phyloP scores from a whole-genome alignment of 805 yeast species.

The Metschnikowia sp. region DNA sequence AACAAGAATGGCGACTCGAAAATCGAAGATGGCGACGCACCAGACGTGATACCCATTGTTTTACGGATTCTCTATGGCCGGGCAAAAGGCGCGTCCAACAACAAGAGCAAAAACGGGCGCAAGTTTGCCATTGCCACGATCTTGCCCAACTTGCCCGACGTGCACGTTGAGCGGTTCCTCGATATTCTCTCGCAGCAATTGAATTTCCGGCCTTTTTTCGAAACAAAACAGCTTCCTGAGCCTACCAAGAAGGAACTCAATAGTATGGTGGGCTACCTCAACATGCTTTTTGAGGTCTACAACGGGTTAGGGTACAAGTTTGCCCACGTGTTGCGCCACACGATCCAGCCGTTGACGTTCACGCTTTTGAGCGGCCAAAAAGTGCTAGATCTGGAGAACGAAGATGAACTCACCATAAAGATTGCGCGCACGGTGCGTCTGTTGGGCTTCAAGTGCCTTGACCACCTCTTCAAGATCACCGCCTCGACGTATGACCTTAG shows the following conservation, averaged over 20 bases:
- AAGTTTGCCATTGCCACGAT: constrained; percentile 67
- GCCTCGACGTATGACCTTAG: constrained; percentile 57
- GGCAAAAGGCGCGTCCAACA: constrained; percentile 63
- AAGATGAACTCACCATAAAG: constrained; percentile 29
- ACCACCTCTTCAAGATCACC: constrained; percentile 50
- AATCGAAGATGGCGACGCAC: constrained; percentile 61
- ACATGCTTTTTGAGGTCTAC: constrained; percentile 54
- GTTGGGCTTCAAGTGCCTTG: constrained; percentile 62
- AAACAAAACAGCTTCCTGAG: not conserved
- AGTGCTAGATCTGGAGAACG: constrained; percentile 24
- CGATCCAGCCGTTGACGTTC: constrained; percentile 57
- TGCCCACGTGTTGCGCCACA: constrained; percentile 44
- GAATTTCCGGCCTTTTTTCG: constrained; percentile 15
- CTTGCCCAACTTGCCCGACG: constrained; percentile 53
- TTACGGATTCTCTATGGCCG: constrained; percentile 82
- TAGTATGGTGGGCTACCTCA: constrained; percentile 61
- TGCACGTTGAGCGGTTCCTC: constrained; percentile 58
- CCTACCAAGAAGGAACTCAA: constrained; percentile 33
- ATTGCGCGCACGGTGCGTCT: constrained; percentile 61
- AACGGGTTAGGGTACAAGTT: constrained; percentile 58
- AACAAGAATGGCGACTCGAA: constrained; percentile 45
- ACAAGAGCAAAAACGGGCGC: constrained; percentile 69
- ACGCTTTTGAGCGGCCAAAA: constrained; percentile 53
- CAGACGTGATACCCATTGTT: constrained; percentile 63
- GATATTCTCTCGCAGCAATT: constrained; percentile 58